These are phyloP conservation scores for Monilinia laxa DNA, from an alignment of 2,329 filamentous ascomycete genomes.

Conservation along the genomic window DNA sequence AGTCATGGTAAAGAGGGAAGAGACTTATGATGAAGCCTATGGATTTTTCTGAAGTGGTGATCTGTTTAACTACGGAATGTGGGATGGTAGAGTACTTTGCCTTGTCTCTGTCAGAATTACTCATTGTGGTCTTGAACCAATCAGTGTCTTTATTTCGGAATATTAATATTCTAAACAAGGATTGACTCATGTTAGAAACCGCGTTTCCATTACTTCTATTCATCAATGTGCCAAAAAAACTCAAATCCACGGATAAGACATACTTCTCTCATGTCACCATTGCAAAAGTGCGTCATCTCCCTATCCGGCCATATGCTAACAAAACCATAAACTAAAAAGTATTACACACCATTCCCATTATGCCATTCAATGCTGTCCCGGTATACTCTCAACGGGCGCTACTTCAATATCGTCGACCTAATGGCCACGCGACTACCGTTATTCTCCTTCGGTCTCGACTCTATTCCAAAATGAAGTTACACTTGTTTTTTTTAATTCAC, in stretches of 20 bases:
- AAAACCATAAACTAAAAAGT: neutral
- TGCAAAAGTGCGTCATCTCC: neutral
- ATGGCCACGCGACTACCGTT: neutral
- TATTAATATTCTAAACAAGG: neutral
- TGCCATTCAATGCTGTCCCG: neutral
- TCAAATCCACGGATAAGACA: neutral
- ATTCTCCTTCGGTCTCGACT: neutral
- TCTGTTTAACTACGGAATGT: neutral
- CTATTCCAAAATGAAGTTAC: neutral
- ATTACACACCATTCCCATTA: neutral
- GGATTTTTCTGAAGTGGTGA: neutral
- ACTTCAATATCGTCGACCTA: neutral
- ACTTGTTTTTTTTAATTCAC: neutral
- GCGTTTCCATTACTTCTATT: neutral
- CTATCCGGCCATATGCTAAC: neutral
- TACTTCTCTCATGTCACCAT: neutral
- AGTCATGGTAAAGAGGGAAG: conserved; percentile 1
- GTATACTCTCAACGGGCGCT: neutral
- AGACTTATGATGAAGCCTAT: neutral
- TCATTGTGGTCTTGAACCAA: neutral
- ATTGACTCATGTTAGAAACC: neutral
- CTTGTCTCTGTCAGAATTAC: neutral
- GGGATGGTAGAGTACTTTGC: neutral
- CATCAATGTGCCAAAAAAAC: neutral
- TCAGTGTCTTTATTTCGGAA: neutral